Conservation (phyloP, 164 flowering plant species). For the Protea cynaroides region DNA sequence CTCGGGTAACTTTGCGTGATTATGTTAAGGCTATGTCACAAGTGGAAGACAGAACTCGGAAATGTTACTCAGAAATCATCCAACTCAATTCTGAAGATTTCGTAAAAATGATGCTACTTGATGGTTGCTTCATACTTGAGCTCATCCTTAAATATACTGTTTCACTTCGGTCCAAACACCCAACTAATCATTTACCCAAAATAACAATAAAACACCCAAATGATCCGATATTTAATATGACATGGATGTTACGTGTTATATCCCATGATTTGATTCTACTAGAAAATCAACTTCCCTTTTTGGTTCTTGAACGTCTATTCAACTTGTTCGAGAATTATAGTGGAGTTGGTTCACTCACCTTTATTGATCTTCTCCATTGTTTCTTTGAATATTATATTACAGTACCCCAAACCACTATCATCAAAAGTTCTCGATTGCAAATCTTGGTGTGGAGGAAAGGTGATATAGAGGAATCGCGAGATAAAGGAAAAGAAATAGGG, state of each 20-base stretch:
- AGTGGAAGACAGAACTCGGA: constrained; percentile 34
- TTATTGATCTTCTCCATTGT: no score
- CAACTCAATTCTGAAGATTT: constrained; percentile 33
- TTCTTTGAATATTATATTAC: no score
- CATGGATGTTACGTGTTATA: constrained; percentile 34
- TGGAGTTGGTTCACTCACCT: background rate
- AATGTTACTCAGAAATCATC: constrained; percentile 40
- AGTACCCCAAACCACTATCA: no score
- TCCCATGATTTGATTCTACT: constrained; percentile 47
- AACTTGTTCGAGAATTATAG: no score
- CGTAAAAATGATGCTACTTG: constrained; percentile 53
- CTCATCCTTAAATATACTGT: constrained; percentile 15
- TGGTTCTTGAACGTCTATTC: constrained; percentile 16
- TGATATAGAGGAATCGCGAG: no score
- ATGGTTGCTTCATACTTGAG: constrained; percentile 51
- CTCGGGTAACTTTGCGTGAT: constrained; percentile 12
- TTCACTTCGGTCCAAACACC: no score
- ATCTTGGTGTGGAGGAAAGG: no score
- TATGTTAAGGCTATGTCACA: constrained; percentile 19
- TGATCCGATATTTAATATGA: constrained; percentile 41
- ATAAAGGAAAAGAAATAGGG: no score
- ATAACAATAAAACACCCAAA: no score
- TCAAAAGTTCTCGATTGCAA: no score
- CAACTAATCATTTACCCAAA: no score
- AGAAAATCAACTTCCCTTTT: constrained; percentile 52